A percentile compares a stretch with the other conserved stretches of the same genome.
Evolutionary conservation across 331 rosid genomes (phyloP).

Genomic region (Rhamnella rubrinervis): DNA sequence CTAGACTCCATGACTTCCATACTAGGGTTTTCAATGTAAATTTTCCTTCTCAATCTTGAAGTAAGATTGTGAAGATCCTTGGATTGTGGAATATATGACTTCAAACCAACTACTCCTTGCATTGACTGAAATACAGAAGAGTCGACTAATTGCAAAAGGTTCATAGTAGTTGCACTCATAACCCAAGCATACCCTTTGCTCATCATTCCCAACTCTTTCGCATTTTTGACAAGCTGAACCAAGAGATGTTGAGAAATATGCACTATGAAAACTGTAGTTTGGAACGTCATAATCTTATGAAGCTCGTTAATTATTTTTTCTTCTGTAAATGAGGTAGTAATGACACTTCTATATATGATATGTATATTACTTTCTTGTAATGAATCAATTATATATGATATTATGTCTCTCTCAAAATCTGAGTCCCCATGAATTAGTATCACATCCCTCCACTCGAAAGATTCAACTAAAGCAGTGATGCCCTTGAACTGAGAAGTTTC

Average conservation of each 20-base stretch:
- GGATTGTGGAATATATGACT: not conserved
- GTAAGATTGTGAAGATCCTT: not conserved
- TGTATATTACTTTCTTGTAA: constrained; percentile 5
- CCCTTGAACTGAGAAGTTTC: constrained; percentile 12
- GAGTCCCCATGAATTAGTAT: constrained; percentile 5
- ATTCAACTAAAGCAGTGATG: constrained; percentile 4
- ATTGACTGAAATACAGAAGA: constrained; percentile 7
- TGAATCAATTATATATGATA: not conserved
- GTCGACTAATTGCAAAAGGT: constrained; percentile 9
- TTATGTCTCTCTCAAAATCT: not conserved
- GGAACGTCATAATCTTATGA: constrained; percentile 1
- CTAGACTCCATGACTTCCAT: not conserved
- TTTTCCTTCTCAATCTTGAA: not conserved
- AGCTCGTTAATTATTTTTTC: constrained; percentile 12
- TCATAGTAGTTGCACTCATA: not conserved
- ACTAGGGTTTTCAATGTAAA: not conserved
- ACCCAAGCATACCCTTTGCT: constrained; percentile 2
- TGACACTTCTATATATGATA: constrained; percentile 1
- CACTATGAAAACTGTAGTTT: constrained; percentile 9
- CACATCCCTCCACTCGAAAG: constrained; percentile 24
- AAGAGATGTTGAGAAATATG: constrained; percentile 9
- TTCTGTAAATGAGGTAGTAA: constrained; percentile 6
- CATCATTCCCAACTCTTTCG: not conserved
- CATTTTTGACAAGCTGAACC: constrained; percentile 1
- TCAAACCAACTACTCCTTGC: not conserved